phyloP scores from a whole-genome alignment of 352 stramenopile genomes.

The Phytophthora rubi region DNA sequence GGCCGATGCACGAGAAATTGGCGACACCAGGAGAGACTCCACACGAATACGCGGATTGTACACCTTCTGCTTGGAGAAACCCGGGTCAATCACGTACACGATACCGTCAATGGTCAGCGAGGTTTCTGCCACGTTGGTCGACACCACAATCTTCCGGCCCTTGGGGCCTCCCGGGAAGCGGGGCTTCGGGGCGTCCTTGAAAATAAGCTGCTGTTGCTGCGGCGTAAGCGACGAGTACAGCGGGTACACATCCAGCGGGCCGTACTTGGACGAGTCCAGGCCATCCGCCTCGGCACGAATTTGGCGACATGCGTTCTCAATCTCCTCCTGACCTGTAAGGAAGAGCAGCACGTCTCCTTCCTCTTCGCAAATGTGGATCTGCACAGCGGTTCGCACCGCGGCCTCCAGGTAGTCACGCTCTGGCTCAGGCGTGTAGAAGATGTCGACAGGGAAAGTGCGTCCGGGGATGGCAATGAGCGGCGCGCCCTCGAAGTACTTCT shows the following conservation, averaged over 20 bases:
- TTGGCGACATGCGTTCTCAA: conserved; percentile 95
- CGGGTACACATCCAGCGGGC: conserved; percentile 90
- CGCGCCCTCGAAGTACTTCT: conserved; percentile 94
- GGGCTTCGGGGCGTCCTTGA: conserved; percentile 96
- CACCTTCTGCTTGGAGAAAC: conserved; percentile 99
- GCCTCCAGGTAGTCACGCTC: conserved; percentile 99
- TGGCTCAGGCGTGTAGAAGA: conserved; percentile 98
- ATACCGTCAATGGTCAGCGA: conserved; percentile 99
- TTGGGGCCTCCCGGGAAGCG: conserved; percentile 84
- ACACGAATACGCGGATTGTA: conserved; percentile 99
- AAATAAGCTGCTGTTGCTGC: conserved; percentile 99
- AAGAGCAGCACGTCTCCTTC: conserved; percentile 99
- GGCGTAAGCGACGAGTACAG: conserved; percentile 99
- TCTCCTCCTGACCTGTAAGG: conserved; percentile 99
- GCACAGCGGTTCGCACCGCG: conserved; percentile 80
- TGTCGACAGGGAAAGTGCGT: conserved; percentile 97
- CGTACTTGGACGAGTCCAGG: conserved; percentile 95
- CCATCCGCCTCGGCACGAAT: conserved; percentile 90
- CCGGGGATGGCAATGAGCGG: conserved; percentile 95
- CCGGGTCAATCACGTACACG: conserved; percentile 99
- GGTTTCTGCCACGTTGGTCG: conserved; percentile 99
- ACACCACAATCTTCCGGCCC: conserved; percentile 97
- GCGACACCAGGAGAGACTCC: conserved; percentile 98
- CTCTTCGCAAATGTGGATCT: conserved; percentile 98
- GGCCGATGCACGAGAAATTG: conserved; percentile 96